Evolutionary conservation across 2,329 filamentous ascomycete genomes (phyloP).

Genomic region (Penicillium sp.): DNA sequence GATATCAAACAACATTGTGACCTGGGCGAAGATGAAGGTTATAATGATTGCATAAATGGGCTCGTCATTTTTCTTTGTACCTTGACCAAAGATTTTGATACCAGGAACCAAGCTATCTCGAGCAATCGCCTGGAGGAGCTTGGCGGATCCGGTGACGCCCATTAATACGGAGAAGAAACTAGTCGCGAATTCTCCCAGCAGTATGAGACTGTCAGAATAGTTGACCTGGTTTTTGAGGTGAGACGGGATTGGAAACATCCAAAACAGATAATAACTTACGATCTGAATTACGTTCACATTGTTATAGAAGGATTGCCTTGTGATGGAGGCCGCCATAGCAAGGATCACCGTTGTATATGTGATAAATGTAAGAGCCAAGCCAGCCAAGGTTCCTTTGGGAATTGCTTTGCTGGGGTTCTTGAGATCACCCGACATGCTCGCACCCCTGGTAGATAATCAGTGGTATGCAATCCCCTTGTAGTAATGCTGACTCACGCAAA

Average conservation of each 20-base stretch:
- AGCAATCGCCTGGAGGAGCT: conserved; percentile 79
- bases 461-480: conserved; percentile 16
- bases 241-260: background rate
- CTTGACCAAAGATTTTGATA: conserved; percentile 70
- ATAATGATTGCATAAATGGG: conserved; percentile 73
- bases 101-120: conserved; percentile 77
- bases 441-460: conserved; percentile 53
- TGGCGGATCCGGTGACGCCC: conserved; percentile 82
- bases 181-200: conserved; percentile 79
- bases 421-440: conserved; percentile 87
- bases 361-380: conserved; percentile 72
- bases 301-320: conserved; percentile 68
- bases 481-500: conserved; percentile 49
- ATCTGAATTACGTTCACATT: conserved; percentile 79
- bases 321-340: conserved; percentile 74
- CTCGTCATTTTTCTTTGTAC: conserved; percentile 69
- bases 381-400: conserved; percentile 77
- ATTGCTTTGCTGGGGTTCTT: conserved; percentile 81
- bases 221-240: conserved; percentile 56
- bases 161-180: conserved; percentile 84
- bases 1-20: conserved; percentile 78
- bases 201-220: conserved; percentile 68
- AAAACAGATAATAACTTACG: conserved; percentile 34
- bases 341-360: conserved; percentile 75
- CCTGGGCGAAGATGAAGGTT: conserved; percentile 72